Conservation (phyloP, 2,329 filamentous ascomycete species). For the Ceratocystiopsis minuta region DNA sequence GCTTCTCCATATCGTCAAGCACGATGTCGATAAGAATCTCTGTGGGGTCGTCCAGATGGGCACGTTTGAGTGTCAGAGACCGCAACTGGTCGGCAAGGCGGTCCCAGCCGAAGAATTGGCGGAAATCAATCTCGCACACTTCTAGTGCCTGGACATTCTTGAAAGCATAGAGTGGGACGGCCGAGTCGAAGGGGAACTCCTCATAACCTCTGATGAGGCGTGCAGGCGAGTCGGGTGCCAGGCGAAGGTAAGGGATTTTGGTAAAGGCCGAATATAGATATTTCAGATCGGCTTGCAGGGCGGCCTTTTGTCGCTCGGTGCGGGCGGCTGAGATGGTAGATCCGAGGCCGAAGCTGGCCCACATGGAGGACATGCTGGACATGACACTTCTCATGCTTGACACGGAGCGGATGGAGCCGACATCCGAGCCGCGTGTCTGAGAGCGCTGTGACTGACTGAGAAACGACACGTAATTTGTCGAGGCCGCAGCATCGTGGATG, state of each 20-base stretch:
- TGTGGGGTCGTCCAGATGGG: constrained; percentile 71
- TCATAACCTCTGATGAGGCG: constrained; percentile 84
- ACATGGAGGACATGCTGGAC: constrained; percentile 88
- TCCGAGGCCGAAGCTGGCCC: constrained; percentile 72
- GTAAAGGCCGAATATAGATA: constrained; percentile 97
- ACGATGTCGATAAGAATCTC: constrained; percentile 88
- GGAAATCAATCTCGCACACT: constrained; percentile 87
- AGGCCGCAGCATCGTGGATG: constrained; percentile 70
- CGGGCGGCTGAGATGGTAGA: constrained; percentile 65
- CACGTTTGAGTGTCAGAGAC: constrained; percentile 75
- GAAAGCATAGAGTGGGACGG: constrained; percentile 89
- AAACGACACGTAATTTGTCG: constrained; percentile 91
- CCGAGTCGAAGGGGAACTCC: constrained; percentile 94
- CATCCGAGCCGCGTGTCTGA: constrained; percentile 63
- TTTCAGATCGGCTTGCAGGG: constrained; percentile 71
- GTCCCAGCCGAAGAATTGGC: constrained; percentile 96
- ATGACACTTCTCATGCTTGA: constrained; percentile 94
- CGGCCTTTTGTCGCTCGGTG: constrained; percentile 76
- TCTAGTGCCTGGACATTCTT: constrained; percentile 92
- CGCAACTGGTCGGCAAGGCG: constrained; percentile 78
- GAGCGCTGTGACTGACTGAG: constrained; percentile 67
- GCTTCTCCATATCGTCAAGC: constrained; percentile 87
- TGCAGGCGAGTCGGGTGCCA: constrained; percentile 86
- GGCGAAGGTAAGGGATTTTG: constrained; percentile 80
- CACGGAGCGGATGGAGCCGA: constrained; percentile 83